Evolutionary conservation across 2,329 filamentous ascomycete genomes (phyloP), one percentile per base, ranked within the genome.

Genomic region (Chrysoporthe deuterocubensis): DNA sequence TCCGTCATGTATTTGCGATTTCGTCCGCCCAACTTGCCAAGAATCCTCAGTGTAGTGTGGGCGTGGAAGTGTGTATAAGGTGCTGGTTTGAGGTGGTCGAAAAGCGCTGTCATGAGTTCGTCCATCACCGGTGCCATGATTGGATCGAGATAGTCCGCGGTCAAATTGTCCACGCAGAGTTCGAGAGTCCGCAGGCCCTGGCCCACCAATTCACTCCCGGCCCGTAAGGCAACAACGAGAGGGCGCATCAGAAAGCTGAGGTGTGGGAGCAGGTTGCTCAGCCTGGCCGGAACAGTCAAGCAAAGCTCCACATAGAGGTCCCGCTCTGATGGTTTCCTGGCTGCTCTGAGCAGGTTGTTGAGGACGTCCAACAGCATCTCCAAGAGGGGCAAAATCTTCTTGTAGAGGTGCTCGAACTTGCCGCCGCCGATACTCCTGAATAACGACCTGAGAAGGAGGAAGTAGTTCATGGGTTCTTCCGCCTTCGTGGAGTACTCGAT

Each of bases 71-170:
- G 96, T 74, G 92, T 97, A 78, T 99, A 97, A 0, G 96, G 96
- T 71, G 94, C 91, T 8, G 96, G 96, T 74, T 92, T 92, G 54
- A 99, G 85, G 77, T 99, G 96, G 71, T 97, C 94, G 85, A 97
- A 99, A 1, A 99, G 84, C 1, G 95, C 95, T 59, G 94, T 96
- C 96, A 99, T 99, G 57, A 99, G 84, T 76, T 99, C 96, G 74
- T 99, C 95, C 78, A 99, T 98, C 37, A 98, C 96, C 0, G 96
- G 96, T 2, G 95, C 93, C 95, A 99, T 99, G 74, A 99, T 98
- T 0, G 96, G 96, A 74, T 99, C 96, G 16, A 99, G 83, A 75
- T 99, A 99, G 75, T 99, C 96, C 0, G 96, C 95, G 0, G 96
- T 99, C 0, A 99, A 85, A 73, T 99, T 99, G 71, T 99, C 96